A percentile compares a stretch with the other conserved stretches of the same genome.
Conservation (phyloP, 2,329 filamentous ascomycete genomes). For the Phyllosticta ampelicida region DNA sequence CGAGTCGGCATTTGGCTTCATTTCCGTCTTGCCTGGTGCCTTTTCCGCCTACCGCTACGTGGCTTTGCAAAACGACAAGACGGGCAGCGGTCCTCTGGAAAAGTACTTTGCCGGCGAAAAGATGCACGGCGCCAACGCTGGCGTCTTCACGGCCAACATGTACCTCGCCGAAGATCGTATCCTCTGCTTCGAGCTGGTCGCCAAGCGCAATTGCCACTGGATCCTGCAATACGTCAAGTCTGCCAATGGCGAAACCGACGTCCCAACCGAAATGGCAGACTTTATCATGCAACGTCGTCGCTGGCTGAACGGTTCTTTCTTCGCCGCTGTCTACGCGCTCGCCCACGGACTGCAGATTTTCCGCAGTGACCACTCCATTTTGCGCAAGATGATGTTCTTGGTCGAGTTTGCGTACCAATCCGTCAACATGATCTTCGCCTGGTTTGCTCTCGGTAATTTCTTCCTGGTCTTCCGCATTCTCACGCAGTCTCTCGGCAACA, state of each 20-base stretch:
- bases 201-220: conserved; percentile 96
- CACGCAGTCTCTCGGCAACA: conserved; percentile 68
- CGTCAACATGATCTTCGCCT: conserved; percentile 94
- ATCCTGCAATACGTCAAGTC: conserved; percentile 98
- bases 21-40: conserved; percentile 88
- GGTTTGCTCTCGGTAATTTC: conserved; percentile 98
- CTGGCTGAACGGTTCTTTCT: conserved; percentile 98
- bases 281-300: conserved; percentile 90
- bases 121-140: conserved; percentile 83
- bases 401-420: conserved; percentile 92
- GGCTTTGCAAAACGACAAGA: conserved; percentile 93
- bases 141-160: conserved; percentile 99
- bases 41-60: conserved; percentile 97
- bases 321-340: conserved; percentile 89
- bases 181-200: conserved; percentile 94
- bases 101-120: conserved; percentile 98
- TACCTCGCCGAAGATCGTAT: conserved; percentile 98
- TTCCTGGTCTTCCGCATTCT: conserved; percentile 98
- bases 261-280: conserved; percentile 86
- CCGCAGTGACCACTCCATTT: conserved; percentile 76
- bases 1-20: conserved; percentile 96
- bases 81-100: conserved; percentile 80
- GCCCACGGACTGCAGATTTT: conserved; percentile 95
- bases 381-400: conserved; percentile 82
- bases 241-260: conserved; percentile 91